phyloP scores from a whole-genome alignment of 192 early-diverging fungal species.

The Piromyces sp. region DNA sequence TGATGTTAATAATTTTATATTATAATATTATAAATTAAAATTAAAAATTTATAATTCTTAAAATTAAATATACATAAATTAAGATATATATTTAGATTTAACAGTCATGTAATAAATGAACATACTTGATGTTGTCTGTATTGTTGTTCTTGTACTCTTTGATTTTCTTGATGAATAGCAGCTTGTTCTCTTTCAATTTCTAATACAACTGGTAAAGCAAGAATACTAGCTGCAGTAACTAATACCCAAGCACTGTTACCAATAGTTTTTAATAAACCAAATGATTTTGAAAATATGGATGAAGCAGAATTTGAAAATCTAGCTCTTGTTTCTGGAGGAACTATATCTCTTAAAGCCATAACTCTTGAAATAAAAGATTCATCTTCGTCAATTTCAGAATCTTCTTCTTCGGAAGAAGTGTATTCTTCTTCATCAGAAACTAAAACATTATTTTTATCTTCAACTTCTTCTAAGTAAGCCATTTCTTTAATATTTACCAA shows the following conservation, averaged over 20 bases:
- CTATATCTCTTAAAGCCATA: conserved; percentile 67
- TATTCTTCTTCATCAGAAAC: background rate
- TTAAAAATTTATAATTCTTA: too few relatives aligned
- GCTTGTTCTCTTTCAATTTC: conserved; percentile 77
- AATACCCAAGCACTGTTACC: conserved; percentile 80
- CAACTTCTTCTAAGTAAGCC: background rate
- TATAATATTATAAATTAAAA: too few relatives aligned
- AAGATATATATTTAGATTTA: too few relatives aligned
- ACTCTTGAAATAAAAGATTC: conserved; percentile 72
- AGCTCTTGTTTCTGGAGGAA: conserved; percentile 55
- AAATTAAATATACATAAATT: too few relatives aligned
- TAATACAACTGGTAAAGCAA: conserved; percentile 68
- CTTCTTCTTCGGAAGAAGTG: conserved; percentile 14
- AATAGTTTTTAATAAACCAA: conserved; percentile 34
- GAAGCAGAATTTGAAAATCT: conserved; percentile 36
- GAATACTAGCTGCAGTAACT: conserved; percentile 63
- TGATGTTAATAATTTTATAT: too few relatives aligned
- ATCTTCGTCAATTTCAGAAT: conserved; percentile 54
- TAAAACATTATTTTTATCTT: background rate
- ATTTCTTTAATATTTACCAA: background rate
- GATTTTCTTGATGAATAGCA: conserved; percentile 62
- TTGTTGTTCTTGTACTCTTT: conserved; percentile 13
- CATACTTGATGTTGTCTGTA: background rate
- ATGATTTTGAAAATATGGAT: conserved; percentile 36
- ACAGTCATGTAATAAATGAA: too few relatives aligned